Evolutionary conservation across 192 early-diverging fungal species (phyloP).

Genomic region (Dissophora ornata): DNA sequence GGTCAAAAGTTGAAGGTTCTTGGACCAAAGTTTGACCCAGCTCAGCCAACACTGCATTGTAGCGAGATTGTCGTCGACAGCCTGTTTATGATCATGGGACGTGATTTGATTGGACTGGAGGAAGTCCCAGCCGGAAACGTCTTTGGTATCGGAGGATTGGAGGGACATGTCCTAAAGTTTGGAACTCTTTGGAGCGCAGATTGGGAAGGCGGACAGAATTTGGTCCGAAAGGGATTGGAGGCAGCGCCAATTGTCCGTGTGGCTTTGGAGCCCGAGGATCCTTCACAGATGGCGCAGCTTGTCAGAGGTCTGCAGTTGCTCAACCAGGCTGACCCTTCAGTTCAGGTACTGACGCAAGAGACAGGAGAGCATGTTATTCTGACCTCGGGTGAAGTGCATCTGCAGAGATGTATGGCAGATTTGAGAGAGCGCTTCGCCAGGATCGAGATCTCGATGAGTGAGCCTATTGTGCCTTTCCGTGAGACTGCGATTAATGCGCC

Average conservation of each 20-base stretch:
- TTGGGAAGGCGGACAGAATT: constrained; percentile 73
- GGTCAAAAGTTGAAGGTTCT: constrained; percentile 91
- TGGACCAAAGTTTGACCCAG: constrained; percentile 93
- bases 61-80: constrained; percentile 79
- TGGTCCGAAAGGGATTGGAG: constrained; percentile 74
- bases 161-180: constrained; percentile 93
- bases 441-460: constrained; percentile 93
- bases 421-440: constrained; percentile 93
- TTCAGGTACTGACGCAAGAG: constrained; percentile 90
- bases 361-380: constrained; percentile 98
- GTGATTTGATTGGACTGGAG: constrained; percentile 85
- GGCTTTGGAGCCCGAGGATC: constrained; percentile 93
- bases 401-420: constrained; percentile 90
- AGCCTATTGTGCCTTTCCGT: constrained; percentile 96
- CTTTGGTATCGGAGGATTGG: constrained; percentile 92
- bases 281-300: constrained; percentile 88
- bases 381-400: constrained; percentile 96
- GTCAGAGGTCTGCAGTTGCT: constrained; percentile 87
- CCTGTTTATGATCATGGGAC: constrained; percentile 97
- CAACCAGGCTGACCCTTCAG: constrained; percentile 95
- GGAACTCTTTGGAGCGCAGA: constrained; percentile 86
- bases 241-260: constrained; percentile 95
- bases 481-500: constrained; percentile 82
- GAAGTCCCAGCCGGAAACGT: constrained; percentile 96
- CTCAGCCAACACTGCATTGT: constrained; percentile 64